Base-by-base conservation (phyloP, 2,329 filamentous ascomycete genomes). In the Neonectria hederae region DNA sequence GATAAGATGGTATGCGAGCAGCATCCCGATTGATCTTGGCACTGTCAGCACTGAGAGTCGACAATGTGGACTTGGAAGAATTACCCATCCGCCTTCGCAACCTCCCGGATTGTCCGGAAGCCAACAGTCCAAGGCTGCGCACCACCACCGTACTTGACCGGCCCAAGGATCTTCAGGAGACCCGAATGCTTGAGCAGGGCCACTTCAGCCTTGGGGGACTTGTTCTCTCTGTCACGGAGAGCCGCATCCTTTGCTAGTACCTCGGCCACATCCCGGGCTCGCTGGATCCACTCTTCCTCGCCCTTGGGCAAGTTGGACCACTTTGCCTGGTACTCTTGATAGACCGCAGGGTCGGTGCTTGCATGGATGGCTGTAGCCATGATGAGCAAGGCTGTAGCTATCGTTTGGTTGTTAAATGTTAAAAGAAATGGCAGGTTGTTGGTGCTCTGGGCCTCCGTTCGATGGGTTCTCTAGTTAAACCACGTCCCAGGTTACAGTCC, bases 1-100 rank as follows among this genome's bases (percentile, higher is more conserved):
- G 8, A 90, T 79, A 5, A 90, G 78, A 69, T 90, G 88, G 68
- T 90, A 90, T 1, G 87, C 88, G 0, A 90, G 79, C 0, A 91
- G 81, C 87, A 90, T 89, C 1, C 88, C 89, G 32, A 91, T 79
- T 0, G 86, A 89, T 0, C 82, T 84, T 9, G 22, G 48, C 2
- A 26, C 4, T 26, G n/a, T 8, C 0, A 5, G 35, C 0, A 28
- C 6, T 11, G 54, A 32, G 4, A 49, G 17, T 21, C 9, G n/a
- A 19, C 1, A 10, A n/a, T 3, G 9, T 14, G 14, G 7, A 11
- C 11, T 7, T 35, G 17, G 30, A 14, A 22, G 3, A 60, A 71
- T 65, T 45, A 87, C 81, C 88, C 89, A 74, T 91, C 89, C 0
- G 82, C 85, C 70, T 88, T 88, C 1, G 89, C 87, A 6, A 91